Conservation (phyloP, 306 rosid species). For the Corylus americana region DNA sequence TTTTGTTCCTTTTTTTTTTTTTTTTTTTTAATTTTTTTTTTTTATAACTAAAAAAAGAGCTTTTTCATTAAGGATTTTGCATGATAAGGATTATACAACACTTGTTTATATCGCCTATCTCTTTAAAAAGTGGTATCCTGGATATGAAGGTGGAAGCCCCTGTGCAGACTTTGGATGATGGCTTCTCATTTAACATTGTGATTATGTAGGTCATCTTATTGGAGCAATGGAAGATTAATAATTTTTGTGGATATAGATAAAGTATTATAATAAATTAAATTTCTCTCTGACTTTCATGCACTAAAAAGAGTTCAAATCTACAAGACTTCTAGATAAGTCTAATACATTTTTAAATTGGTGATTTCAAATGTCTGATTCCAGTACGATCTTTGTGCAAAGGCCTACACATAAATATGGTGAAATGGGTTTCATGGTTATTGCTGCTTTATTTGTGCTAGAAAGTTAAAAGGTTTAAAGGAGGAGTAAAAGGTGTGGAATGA, state of each 20-base stretch:
- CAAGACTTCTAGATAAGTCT: too few species aligned
- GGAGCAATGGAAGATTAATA: background rate
- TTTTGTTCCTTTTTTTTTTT: background rate
- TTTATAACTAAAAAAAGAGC: background rate
- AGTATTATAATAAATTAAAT: too few species aligned
- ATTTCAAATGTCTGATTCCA: too few species aligned
- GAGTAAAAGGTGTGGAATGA: background rate
- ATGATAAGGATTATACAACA: background rate
- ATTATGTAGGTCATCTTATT: background rate
- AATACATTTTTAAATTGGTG: too few species aligned
- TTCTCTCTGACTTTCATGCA: too few species aligned
- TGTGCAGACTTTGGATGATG: background rate
- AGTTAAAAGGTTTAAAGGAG: background rate
- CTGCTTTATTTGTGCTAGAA: background rate
- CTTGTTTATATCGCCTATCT: background rate
- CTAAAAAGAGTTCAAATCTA: too few species aligned
- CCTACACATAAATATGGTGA: background rate
- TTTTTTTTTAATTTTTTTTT: background rate
- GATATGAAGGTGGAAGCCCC: background rate
- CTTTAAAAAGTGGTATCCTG: background rate
- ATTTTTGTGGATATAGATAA: too few species aligned
- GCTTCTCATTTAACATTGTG: background rate
- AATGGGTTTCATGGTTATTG: background rate
- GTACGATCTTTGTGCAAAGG: background rate
- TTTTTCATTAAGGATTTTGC: background rate